Conservation (phyloP, 1,284 basidiomycete species). For the Irpex sp. region DNA sequence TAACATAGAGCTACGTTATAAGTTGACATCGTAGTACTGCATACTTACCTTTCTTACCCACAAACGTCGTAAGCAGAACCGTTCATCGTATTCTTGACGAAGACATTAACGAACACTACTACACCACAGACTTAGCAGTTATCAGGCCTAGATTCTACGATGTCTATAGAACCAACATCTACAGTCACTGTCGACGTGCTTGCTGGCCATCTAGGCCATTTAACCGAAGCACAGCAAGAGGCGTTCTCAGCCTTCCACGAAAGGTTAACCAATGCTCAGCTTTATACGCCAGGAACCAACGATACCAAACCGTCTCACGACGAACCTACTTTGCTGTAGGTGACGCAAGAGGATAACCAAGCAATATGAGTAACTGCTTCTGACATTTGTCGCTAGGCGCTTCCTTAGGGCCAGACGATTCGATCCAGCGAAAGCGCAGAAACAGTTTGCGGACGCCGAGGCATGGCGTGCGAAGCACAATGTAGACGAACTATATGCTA, state of each 20-base stretch:
- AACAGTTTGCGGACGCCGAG: slow-evolving; percentile 61
- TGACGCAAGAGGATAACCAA: not conserved
- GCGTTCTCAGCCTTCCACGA: slow-evolving; percentile 48
- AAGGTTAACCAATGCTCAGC: slow-evolving; percentile 38
- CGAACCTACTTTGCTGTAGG: slow-evolving; percentile 63
- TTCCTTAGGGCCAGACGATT: slow-evolving; percentile 71
- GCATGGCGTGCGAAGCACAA: slow-evolving; percentile 58
- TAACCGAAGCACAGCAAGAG: slow-evolving; percentile 41
- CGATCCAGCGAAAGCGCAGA: slow-evolving; percentile 54
- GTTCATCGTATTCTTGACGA: no score
- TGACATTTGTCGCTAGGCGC: slow-evolving; percentile 39
- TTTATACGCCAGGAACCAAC: slow-evolving; percentile 40
- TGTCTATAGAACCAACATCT: slow-evolving; percentile 13
- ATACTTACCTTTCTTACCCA: no score
- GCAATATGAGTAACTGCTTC: not conserved
- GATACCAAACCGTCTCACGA: slow-evolving; percentile 40
- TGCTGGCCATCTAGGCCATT: slow-evolving; percentile 49
- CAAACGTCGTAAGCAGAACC: no score
- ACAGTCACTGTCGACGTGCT: slow-evolving; percentile 27
- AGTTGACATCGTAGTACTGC: no score
- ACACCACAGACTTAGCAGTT: no score
- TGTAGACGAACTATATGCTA: slow-evolving; percentile 56
- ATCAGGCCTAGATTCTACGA: not conserved
- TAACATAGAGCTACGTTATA: no score
- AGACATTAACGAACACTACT: no score